phyloP scores from a whole-genome alignment of 176 grass and related monocot genomes.

The Ananas comosus region DNA sequence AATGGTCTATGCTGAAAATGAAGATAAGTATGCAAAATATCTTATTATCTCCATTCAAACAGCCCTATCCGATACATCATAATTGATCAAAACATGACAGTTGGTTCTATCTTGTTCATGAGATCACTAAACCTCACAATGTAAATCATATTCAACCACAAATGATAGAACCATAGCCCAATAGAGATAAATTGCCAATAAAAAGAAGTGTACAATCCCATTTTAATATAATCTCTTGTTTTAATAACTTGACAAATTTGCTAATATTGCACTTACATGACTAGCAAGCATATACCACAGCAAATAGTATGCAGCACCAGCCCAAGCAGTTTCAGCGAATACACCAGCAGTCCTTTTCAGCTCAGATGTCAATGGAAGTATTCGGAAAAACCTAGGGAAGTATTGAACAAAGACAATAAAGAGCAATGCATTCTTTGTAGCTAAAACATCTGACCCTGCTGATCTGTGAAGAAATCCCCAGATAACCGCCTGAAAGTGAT shows the following conservation, averaged over 20 bases:
- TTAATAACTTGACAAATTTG: background rate
- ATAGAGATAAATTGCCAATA: background rate
- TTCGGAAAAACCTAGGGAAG: conserved; percentile 46
- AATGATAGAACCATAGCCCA: background rate
- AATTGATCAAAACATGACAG: too few relatives aligned
- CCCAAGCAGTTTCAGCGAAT: conserved; percentile 64
- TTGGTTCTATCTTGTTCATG: too few relatives aligned
- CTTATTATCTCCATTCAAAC: background rate
- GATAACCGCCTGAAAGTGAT: conserved; percentile 28
- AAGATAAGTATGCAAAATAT: background rate
- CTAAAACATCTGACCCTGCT: conserved; percentile 32
- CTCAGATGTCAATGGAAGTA: conserved; percentile 62
- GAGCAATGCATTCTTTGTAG: conserved; percentile 52
- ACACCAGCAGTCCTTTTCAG: conserved; percentile 61
- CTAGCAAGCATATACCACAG: conserved; percentile 78
- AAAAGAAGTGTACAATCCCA: background rate
- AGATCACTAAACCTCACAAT: too few relatives aligned
- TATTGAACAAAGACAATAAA: conserved; percentile 52
- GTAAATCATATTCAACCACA: too few relatives aligned
- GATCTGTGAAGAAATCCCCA: conserved; percentile 42
- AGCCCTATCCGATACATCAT: background rate
- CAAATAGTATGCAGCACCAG: conserved; percentile 66
- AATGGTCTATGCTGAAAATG: too few relatives aligned
- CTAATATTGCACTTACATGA: conserved; percentile 42
- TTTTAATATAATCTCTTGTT: too few relatives aligned